phyloP scores from a whole-genome alignment of 768 basidiomycete genomes.

The Phylloporus sp. region DNA sequence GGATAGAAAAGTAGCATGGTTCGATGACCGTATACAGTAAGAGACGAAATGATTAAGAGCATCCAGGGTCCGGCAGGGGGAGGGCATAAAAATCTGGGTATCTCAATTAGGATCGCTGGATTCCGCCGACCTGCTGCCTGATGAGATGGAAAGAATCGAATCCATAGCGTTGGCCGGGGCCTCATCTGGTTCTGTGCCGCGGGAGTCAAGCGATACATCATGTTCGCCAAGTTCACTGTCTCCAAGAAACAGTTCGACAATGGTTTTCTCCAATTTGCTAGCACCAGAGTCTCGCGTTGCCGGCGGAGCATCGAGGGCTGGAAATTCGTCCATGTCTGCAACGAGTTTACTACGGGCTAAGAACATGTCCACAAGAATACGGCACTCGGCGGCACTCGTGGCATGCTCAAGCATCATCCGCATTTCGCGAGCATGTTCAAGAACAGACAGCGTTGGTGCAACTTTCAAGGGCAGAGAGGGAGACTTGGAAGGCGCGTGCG shows the following conservation, averaged over 20 bases:
- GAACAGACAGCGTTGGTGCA: conserved; percentile 26
- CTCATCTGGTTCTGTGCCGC: conserved; percentile 1
- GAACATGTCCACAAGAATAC: conserved; percentile 79
- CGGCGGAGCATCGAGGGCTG: conserved; percentile 31
- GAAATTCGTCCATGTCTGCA: conserved; percentile 26
- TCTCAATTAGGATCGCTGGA: conserved; percentile 13
- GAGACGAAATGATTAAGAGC: neutral
- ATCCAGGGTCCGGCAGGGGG: conserved; percentile 7
- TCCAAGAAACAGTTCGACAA: conserved; percentile 46
- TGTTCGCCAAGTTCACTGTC: conserved; percentile 11
- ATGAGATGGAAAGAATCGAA: neutral
- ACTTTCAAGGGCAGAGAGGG: conserved; percentile 7
- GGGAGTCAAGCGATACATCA: neutral
- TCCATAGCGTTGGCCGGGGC: neutral
- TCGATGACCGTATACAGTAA: conserved; percentile 11
- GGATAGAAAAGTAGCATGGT: conserved; percentile 11
- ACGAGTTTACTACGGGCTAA: conserved; percentile 55
- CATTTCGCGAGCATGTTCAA: conserved; percentile 57
- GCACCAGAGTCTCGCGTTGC: conserved; percentile 30
- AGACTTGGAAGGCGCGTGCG: conserved; percentile 14
- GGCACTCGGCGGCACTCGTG: conserved; percentile 76
- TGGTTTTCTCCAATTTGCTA: conserved; percentile 38
- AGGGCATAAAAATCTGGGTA: conserved; percentile 3
- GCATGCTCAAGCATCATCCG: conserved; percentile 62
- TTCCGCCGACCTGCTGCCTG: neutral